A percentile compares a stretch with the other conserved stretches of the same genome.
These are phyloP conservation scores for Cicer cuneatum DNA, from an alignment of 306 rosid species.

Conservation along the genomic window DNA sequence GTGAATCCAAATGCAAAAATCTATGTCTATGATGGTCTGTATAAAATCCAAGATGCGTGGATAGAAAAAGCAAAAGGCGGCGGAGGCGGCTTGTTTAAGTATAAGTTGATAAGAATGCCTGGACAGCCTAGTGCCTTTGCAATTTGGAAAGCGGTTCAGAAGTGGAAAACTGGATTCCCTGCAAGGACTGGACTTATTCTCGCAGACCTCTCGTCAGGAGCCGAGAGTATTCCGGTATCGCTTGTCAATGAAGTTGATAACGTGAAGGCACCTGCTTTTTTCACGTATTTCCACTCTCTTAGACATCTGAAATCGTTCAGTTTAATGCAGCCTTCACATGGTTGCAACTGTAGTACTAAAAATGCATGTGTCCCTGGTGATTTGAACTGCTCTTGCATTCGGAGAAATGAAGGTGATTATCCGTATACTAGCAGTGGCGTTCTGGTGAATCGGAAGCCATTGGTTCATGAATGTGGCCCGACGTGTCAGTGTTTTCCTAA, in stretches of 20 bases:
- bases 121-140: constrained; percentile 63
- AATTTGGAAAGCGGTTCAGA: constrained; percentile 59
- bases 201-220: constrained; percentile 66
- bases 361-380: constrained; percentile 65
- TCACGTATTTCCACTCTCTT: constrained; percentile 68
- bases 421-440: constrained; percentile 59
- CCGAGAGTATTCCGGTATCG: constrained; percentile 65
- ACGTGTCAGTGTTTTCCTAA: constrained; percentile 67
- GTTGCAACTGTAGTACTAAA: constrained; percentile 52
- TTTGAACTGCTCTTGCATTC: constrained; percentile 66
- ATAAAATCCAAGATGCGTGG: constrained; percentile 71
- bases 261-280: constrained; percentile 62
- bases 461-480: constrained; percentile 75
- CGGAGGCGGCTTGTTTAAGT: constrained; percentile 66
- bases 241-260: constrained; percentile 72
- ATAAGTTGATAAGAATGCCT: constrained; percentile 65
- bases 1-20: constrained; percentile 49
- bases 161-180: constrained; percentile 58
- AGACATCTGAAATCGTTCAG: constrained; percentile 61
- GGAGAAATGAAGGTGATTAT: constrained; percentile 64
- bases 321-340: constrained; percentile 53
- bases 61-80: constrained; percentile 61
- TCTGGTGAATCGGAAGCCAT: constrained; percentile 58
- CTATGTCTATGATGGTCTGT: constrained; percentile 75
- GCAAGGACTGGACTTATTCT: constrained; percentile 70